phyloP scores from a whole-genome alignment of 345 rosid species.

The Camelina laxa region DNA sequence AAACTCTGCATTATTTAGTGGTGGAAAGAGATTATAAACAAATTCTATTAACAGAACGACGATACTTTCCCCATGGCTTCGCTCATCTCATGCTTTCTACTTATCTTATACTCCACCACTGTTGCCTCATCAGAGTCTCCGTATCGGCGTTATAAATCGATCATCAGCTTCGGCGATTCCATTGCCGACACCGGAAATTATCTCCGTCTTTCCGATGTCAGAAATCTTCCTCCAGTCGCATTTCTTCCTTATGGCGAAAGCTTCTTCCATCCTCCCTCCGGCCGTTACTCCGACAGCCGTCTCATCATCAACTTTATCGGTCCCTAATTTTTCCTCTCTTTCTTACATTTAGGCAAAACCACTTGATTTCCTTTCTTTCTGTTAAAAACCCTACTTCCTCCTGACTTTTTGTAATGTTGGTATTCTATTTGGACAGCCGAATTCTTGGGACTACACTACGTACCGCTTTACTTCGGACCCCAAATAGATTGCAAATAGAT shows the following conservation, averaged over 20 bases:
- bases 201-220: slow-evolving; percentile 18
- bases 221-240: slow-evolving; percentile 28
- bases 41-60: background rate
- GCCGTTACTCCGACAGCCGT: slow-evolving; percentile 53
- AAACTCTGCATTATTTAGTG: background rate
- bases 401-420: background rate
- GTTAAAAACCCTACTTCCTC: background rate
- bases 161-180: slow-evolving; percentile 69
- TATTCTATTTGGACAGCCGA: too few relatives aligned
- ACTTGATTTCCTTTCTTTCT: background rate
- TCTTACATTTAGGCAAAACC: background rate
- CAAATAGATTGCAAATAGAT: too few relatives aligned
- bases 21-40: background rate
- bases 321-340: slow-evolving; percentile 6
- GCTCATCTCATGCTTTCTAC: slow-evolving; percentile 22
- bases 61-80: slow-evolving; percentile 26
- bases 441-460: too few relatives aligned
- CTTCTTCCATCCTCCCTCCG: slow-evolving; percentile 53
- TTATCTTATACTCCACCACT: background rate
- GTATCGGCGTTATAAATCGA: slow-evolving; percentile 31
- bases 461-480: too few relatives aligned
- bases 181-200: slow-evolving; percentile 56
- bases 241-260: slow-evolving; percentile 54
- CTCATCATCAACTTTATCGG: slow-evolving; percentile 45
- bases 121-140: slow-evolving; percentile 19